Base-by-base conservation (phyloP, 805 yeast genomes). In the Limtongia smithiae region DNA sequence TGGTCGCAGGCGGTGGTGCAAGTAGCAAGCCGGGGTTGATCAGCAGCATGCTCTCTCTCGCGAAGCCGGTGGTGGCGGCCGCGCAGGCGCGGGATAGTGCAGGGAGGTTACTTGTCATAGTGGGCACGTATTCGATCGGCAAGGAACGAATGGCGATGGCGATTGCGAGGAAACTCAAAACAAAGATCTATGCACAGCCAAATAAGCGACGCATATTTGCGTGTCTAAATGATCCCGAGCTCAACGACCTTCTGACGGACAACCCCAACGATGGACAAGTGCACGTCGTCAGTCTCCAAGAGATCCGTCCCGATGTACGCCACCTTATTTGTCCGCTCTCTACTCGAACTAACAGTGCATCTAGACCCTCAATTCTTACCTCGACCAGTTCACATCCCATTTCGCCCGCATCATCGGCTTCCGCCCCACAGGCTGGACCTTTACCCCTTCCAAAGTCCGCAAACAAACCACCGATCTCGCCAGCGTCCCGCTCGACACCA, bases 41-140 rank as follows among this genome's bases (percentile, higher is more conserved):
- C 30, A 42, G 24, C 39, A 33, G 14, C 31, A 33, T 44, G 40
- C 44, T 37, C 28, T 35, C 40, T 12, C 17, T 34, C 14, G 27
- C 40, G 24, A n/a, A 8, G 15, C 12, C 24, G 21, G 15, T 12
- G 12, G 48, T 37, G 11, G 30, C 42, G 11, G 40, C 11, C 18
- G 32, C 33, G 15, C 48, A 40, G 28, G 49, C 37, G 34, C 55
- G 20, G 17, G 21, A 39, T 8, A 21, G 18, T 2, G 56, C 43
- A 11, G 51, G 70, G 48, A 71, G 73, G 48, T 72, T 75, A 51
- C 66, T 85, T 51, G 76, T 82, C 7, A 69, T 85, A 8, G 81
- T 93, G 14, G 97, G 97, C 0, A 82, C 96, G 0, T 93, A 93
- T 65, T 78, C 90, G 1, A 89, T 93, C 33, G 98, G 98, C 2